A percentile compares a stretch with the other conserved stretches of the same genome.
phyloP scores from a whole-genome alignment of 2,329 filamentous ascomycete genomes.

The Davidsoniella neocaledoniae region DNA sequence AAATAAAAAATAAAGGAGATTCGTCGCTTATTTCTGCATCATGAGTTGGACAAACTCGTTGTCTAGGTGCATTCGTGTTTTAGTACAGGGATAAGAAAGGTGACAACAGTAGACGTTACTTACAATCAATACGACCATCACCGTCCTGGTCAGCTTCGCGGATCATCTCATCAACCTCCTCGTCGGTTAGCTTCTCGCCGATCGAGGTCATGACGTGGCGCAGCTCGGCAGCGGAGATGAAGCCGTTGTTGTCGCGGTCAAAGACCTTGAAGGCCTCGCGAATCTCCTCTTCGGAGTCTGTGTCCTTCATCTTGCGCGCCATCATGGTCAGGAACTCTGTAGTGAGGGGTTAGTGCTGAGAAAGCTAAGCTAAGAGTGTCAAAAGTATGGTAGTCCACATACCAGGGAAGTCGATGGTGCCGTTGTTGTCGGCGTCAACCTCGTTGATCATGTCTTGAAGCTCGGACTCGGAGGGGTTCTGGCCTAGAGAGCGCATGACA shows the following conservation, averaged over 20 bases:
- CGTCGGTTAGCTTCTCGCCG: conserved; percentile 78
- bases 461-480: conserved; percentile 81
- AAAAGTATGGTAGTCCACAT: conserved; percentile 19
- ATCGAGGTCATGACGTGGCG: conserved; percentile 88
- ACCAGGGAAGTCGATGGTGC: conserved; percentile 85
- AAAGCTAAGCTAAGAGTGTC: neutral
- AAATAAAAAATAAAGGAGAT: neutral
- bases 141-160: conserved; percentile 80
- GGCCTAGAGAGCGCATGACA: conserved; percentile 77
- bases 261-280: conserved; percentile 81
- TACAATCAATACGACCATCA: conserved; percentile 79
- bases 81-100: conserved; percentile 7
- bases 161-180: conserved; percentile 89
- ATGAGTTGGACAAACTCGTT: conserved; percentile 90
- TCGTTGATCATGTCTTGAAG: conserved; percentile 92
- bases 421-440: conserved; percentile 83
- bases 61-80: conserved; percentile 31
- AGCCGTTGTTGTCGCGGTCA: conserved; percentile 81
- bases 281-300: conserved; percentile 81
- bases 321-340: conserved; percentile 85
- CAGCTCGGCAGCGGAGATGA: conserved; percentile 76
- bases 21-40: conserved; percentile 66
- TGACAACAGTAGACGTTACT: conserved; percentile 18
- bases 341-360: conserved; percentile 13
- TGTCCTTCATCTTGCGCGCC: conserved; percentile 90